A percentile compares a stretch with the other conserved stretches of the same genome.
Conservation (phyloP, 345 rosid genomes). For the Reutealis trisperma region DNA sequence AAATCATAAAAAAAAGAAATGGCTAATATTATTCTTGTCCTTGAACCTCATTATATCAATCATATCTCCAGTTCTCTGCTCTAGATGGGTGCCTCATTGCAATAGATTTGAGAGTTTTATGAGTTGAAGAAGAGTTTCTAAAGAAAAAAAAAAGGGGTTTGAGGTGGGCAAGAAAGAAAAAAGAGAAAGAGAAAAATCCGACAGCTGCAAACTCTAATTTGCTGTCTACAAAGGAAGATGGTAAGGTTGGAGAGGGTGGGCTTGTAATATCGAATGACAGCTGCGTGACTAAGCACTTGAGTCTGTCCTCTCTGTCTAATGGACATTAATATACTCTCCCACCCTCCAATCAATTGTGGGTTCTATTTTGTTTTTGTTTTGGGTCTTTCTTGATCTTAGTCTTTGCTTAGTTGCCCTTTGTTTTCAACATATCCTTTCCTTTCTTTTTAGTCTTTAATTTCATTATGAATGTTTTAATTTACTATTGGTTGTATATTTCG, state of each 20-base stretch:
- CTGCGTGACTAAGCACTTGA: conserved; percentile 51
- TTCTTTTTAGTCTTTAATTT: background rate
- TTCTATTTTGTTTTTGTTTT: background rate
- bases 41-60: conserved; percentile 17
- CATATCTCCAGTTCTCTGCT: background rate
- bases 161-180: conserved; percentile 1
- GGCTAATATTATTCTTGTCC: conserved; percentile 18
- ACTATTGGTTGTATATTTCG: background rate
- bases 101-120: conserved; percentile 14
- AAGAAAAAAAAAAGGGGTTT: conserved; percentile 1
- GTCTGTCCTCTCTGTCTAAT: conserved; percentile 53
- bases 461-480: background rate
- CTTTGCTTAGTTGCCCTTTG: background rate
- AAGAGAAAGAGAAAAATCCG: conserved; percentile 36
- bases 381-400: background rate
- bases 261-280: conserved; percentile 53
- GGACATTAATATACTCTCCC: conserved; percentile 57
- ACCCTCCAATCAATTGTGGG: conserved; percentile 27
- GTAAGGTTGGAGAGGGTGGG: conserved; percentile 21
- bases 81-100: conserved; percentile 22
- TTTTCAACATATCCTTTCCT: conserved; percentile 7
- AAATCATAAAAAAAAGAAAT: conserved; percentile 16
- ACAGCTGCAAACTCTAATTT: conserved; percentile 58
- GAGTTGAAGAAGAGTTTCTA: background rate
- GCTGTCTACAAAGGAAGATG: conserved; percentile 39